Percentiles rank a stretch among this genome's conserved stretches.
These are phyloP conservation scores for Mortierella claussenii DNA, from an alignment of 192 early-diverging fungal genomes.

Conservation along the genomic window DNA sequence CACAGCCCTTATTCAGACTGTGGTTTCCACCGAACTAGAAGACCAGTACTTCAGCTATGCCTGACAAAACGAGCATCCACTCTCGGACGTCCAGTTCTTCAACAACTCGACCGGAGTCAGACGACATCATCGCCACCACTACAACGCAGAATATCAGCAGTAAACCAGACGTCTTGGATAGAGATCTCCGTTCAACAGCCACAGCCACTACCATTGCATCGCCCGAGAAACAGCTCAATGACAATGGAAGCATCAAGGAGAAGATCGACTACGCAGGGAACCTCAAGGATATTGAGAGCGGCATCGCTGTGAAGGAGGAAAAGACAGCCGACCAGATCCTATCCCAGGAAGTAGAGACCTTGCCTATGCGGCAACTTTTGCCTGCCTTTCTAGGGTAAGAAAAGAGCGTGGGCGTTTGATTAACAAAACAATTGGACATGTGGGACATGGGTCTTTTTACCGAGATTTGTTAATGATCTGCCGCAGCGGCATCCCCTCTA, in stretches of 20 bases:
- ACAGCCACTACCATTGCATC: background rate
- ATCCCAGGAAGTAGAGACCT: constrained; percentile 30
- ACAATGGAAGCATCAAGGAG: background rate
- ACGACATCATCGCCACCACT: background rate
- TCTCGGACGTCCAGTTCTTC: constrained; percentile 10
- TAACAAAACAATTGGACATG: too few relatives aligned
- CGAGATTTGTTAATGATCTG: too few relatives aligned
- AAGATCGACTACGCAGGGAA: background rate
- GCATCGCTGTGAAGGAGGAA: constrained; percentile 4
- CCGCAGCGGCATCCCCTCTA: too few relatives aligned
- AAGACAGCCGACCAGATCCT: constrained; percentile 38
- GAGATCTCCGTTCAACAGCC: background rate
- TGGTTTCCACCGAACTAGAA: too few relatives aligned
- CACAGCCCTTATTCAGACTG: too few relatives aligned
- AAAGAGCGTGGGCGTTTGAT: too few relatives aligned
- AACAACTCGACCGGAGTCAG: background rate
- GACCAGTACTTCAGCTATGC: background rate
- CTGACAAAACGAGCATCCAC: constrained; percentile 1
- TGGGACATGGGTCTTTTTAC: too few relatives aligned
- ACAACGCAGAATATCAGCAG: background rate
- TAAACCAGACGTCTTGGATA: background rate
- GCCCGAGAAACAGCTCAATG: background rate
- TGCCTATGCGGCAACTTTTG: constrained; percentile 38
- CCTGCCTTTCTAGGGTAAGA: constrained; percentile 43
- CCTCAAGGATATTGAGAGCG: constrained; percentile 14